Percentiles rank a stretch among this genome's conserved stretches.
phyloP scores from a whole-genome alignment of 2,329 filamentous ascomycete genomes.

The Sporothrix schenckii region DNA sequence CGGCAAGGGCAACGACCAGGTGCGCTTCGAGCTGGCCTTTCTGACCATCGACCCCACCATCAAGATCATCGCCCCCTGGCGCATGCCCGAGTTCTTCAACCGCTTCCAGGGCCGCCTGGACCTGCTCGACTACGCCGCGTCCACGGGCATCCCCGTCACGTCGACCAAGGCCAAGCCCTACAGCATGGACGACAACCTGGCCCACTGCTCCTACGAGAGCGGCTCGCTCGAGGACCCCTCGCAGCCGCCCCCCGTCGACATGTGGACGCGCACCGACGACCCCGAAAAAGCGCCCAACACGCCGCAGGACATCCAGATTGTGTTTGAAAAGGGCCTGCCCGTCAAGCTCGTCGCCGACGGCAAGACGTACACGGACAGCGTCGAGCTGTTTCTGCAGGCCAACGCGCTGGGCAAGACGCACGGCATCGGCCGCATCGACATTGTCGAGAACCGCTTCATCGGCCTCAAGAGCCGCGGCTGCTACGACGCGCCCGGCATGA shows the following conservation, averaged over 20 bases:
- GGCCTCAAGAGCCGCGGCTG: constrained; percentile 80
- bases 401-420: constrained; percentile 72
- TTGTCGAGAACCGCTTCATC: constrained; percentile 73
- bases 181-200: constrained; percentile 53
- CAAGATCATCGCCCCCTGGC: constrained; percentile 76
- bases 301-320: constrained; percentile 70
- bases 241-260: constrained; percentile 70
- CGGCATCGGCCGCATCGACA: constrained; percentile 80
- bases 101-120: constrained; percentile 72
- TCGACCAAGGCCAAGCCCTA: constrained; percentile 74
- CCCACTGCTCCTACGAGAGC: constrained; percentile 75
- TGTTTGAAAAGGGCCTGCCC: constrained; percentile 76
- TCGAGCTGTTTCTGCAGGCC: constrained; percentile 71
- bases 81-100: constrained; percentile 69
- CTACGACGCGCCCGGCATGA: constrained; percentile 69
- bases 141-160: constrained; percentile 70
- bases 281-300: constrained; percentile 70
- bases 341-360: constrained; percentile 57
- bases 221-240: constrained; percentile 66
- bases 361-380: constrained; percentile 66
- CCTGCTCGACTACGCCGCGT: constrained; percentile 70
- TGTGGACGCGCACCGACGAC: constrained; percentile 76
- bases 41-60: constrained; percentile 59
- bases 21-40: constrained; percentile 49
- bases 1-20: constrained; percentile 55